Evolutionary conservation across 1,284 basidiomycete species (phyloP), one percentile per base, ranked within the genome.

Genomic region (Abortiporus biennis): DNA sequence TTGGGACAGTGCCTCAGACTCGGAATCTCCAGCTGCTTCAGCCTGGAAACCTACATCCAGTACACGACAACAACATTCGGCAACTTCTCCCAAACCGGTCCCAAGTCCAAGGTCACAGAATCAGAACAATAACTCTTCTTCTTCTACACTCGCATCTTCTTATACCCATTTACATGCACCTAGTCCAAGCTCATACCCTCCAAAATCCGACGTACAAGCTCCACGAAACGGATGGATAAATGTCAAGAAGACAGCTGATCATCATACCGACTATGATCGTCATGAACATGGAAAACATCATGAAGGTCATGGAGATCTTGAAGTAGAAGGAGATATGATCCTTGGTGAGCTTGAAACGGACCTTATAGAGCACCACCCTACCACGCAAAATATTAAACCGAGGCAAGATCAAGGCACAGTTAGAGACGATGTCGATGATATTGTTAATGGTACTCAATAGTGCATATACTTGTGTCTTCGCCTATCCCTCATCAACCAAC

Each of bases 1-100:
- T 35, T 93, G 91, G 90, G 90, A 93, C 67, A 86, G 83, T 52
- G 74, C 74, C 43, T 92, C 89, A 3, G 90, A 92, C 63, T 80
- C 82, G 35, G 90, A 92, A 59, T 78, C 79, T 32, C 73, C 76
- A 6, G 66, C 69, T 4, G 62, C 69, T 12, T 67, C 66, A 45
- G 60, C 71, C 17, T 80, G 72, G 72, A 69, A 62, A 47, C 63
- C 56, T 19, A 54, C 57, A 37, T 54, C 66, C 30, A 45, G 52
- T 25, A 41, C 59, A 5, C 54, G 66, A 16, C 62, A 70, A 20
- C 8, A 8, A 9, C 8, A 8, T 29, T n/a, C 27, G n/a, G 27
- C 27, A n/a, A 56, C 62, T 29, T 64, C 76, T n/a, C 78, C 81
- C 11, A 78, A 71, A 52, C 74, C 72, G 32, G 76, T 80, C 3